These are phyloP conservation scores for Cryptosporidium sp. DNA, from an alignment of 169 alveolate genomes.

Conservation along the genomic window DNA sequence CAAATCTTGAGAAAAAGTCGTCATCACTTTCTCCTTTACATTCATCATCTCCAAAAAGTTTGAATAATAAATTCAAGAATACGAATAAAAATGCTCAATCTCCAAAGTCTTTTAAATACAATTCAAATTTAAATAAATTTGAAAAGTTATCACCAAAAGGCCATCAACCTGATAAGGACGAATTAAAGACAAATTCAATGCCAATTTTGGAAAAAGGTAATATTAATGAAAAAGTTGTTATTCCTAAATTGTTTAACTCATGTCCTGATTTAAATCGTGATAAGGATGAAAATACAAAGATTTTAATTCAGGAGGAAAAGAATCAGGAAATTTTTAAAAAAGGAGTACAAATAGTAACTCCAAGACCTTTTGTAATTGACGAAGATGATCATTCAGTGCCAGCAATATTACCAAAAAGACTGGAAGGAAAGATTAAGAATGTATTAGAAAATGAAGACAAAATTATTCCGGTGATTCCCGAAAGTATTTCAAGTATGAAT, in stretches of 20 bases:
- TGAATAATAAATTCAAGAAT: not conserved
- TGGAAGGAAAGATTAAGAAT: slow-evolving; percentile 29
- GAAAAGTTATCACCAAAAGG: slow-evolving; percentile 11
- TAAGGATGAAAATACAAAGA: not conserved
- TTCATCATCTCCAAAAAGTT: slow-evolving; percentile 14
- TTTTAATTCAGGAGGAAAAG: not conserved
- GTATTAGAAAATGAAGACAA: slow-evolving; percentile 36
- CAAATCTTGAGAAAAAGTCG: not conserved
- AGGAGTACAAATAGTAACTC: slow-evolving; percentile 32
- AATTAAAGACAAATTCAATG: slow-evolving; percentile 10
- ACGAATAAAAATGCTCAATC: not conserved
- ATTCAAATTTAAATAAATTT: slow-evolving; percentile 14
- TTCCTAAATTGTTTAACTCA: slow-evolving; percentile 4
- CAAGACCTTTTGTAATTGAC: slow-evolving; percentile 27
- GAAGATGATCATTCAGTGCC: slow-evolving; percentile 42
- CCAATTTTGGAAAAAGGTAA: not conserved
- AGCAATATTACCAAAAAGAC: slow-evolving; percentile 25
- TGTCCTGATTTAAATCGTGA: slow-evolving; percentile 13
- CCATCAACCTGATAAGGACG: not conserved
- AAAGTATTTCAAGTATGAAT: not conserved
- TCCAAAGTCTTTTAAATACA: not conserved
- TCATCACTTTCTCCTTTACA: not conserved
- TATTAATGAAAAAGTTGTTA: not conserved
- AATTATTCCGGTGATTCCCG: slow-evolving; percentile 66
- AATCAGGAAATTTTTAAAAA: slow-evolving; percentile 5